Conservation (phyloP, 192 early-diverging fungal genomes). For the Endogone sp. region DNA sequence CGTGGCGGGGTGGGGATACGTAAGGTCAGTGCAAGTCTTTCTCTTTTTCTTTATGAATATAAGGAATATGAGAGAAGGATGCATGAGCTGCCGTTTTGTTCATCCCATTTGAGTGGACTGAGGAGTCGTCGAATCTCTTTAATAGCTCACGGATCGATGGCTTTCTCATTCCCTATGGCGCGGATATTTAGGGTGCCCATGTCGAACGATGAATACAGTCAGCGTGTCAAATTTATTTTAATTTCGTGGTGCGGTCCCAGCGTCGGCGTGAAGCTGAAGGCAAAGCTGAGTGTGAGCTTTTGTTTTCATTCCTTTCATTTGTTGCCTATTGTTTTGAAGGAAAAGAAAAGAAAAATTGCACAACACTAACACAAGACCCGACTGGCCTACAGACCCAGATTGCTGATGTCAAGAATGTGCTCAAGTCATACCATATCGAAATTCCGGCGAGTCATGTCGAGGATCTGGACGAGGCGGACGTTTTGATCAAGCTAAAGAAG, state of each 20-base stretch:
- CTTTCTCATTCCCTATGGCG: constrained; percentile 16
- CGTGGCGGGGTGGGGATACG: constrained; percentile 76
- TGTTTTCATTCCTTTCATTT: neutral
- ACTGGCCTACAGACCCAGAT: constrained; percentile 70
- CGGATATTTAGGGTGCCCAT: constrained; percentile 25
- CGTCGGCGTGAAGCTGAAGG: constrained; percentile 75
- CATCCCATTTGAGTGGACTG: neutral
- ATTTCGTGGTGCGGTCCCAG: constrained; percentile 64
- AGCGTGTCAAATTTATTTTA: constrained; percentile 60
- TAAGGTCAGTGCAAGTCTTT: constrained; percentile 59
- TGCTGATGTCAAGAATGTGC: constrained; percentile 68
- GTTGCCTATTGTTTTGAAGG: neutral
- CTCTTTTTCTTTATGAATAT: too few relatives aligned
- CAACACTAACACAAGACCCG: too few relatives aligned
- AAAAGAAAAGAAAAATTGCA: neutral
- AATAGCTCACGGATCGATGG: constrained; percentile 30
- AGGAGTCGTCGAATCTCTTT: neutral
- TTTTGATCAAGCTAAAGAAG: constrained; percentile 62
- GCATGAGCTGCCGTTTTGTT: neutral
- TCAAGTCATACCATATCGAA: constrained; percentile 70
- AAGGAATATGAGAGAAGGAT: too few relatives aligned
- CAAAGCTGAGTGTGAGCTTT: constrained; percentile 63
- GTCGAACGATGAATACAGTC: constrained; percentile 50
- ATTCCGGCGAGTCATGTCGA: constrained; percentile 50
- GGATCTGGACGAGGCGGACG: constrained; percentile 60